Evolutionary conservation across 2,329 filamentous ascomycete genomes (phyloP).

Genomic region (Xenoacremonium recifei): DNA sequence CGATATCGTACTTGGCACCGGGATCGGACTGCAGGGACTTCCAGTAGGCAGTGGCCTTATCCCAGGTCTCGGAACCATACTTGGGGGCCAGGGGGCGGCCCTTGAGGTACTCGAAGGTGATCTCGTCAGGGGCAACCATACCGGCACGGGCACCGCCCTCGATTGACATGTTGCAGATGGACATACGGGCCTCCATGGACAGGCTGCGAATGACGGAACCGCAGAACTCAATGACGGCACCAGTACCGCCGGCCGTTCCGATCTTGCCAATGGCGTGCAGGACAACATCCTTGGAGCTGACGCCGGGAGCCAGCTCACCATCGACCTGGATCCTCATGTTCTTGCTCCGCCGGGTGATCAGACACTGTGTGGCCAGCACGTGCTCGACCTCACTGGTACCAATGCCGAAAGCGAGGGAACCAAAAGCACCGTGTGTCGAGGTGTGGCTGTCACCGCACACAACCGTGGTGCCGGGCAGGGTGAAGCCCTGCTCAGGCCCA

Average conservation of each 20-base stretch:
- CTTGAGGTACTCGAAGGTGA: slow-evolving; percentile 93
- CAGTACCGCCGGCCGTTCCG: slow-evolving; percentile 91
- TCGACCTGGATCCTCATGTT: slow-evolving; percentile 98
- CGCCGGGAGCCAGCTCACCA: slow-evolving; percentile 83
- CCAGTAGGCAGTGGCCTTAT: slow-evolving; percentile 87
- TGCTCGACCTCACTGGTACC: slow-evolving; percentile 98
- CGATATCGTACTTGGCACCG: slow-evolving; percentile 86
- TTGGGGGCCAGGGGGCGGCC: slow-evolving; percentile 85
- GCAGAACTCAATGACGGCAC: slow-evolving; percentile 95
- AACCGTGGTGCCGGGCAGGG: slow-evolving; percentile 91
- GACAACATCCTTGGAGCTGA: slow-evolving; percentile 94
- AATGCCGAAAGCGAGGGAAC: slow-evolving; percentile 92
- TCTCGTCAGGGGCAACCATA: slow-evolving; percentile 94
- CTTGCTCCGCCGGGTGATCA: slow-evolving; percentile 93
- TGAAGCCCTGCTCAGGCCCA: slow-evolving; percentile 97
- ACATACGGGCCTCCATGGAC: slow-evolving; percentile 98
- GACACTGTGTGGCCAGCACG: slow-evolving; percentile 91
- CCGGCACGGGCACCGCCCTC: slow-evolving; percentile 93
- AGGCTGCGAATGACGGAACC: slow-evolving; percentile 86
- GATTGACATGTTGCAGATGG: slow-evolving; percentile 99
- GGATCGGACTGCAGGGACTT: slow-evolving; percentile 78
- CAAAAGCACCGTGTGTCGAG: slow-evolving; percentile 96
- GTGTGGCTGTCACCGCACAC: slow-evolving; percentile 98
- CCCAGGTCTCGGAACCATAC: slow-evolving; percentile 82
- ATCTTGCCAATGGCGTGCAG: slow-evolving; percentile 91